Evolutionary conservation across 495 filamentous ascomycete genomes (phyloP), one percentile per base, ranked within the genome.

Genomic region (Podospora didyma): DNA sequence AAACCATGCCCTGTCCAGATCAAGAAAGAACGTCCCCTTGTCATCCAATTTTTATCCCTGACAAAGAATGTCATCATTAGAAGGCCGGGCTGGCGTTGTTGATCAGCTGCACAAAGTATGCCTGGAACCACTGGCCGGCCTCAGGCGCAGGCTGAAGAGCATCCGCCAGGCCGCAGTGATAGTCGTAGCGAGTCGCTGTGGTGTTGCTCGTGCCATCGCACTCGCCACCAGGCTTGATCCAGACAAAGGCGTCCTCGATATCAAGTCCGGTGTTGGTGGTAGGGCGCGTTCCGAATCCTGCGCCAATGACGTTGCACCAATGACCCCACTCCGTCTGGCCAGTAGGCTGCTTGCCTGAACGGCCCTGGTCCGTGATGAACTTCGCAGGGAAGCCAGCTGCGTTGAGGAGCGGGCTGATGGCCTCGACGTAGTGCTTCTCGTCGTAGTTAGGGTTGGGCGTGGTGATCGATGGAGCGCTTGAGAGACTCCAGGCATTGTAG

Each of bases 221-320:
- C 71, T 93, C 88, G 59, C 89, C 89, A 64, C 89, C 89, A 53
- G 88, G 89, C 82, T 92, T 92, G 62, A 89, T 73, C 89, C 88
- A 92, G 72, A 90, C 87, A 73, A 92, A 90, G 49, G 88, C 86
- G 69, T 92, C 88, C 39, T 78, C 73, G n/a, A 87, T 72, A 9
- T 73, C 62, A 61, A 81, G 69, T 50, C 83, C 84, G 2, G 88
- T 89, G 62, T 82, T 69, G 44, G 82, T 76, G 11, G 82, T 86
- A 0, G 86, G 86, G 51, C 86, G 85, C 45, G 79, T 77, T 71
- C 89, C 88, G 69, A 92, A 90, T 28, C 88, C 88, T 41, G 88
- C 83, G 60, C 81, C 83, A 52, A 79, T 81, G 62, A 85, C 82
- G 63, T 94, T 94, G 81, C 89, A 92, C 89, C 89, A 94, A 77